Evolutionary conservation across 257 asterid species (phyloP).

Genomic region (Lantana camara): DNA sequence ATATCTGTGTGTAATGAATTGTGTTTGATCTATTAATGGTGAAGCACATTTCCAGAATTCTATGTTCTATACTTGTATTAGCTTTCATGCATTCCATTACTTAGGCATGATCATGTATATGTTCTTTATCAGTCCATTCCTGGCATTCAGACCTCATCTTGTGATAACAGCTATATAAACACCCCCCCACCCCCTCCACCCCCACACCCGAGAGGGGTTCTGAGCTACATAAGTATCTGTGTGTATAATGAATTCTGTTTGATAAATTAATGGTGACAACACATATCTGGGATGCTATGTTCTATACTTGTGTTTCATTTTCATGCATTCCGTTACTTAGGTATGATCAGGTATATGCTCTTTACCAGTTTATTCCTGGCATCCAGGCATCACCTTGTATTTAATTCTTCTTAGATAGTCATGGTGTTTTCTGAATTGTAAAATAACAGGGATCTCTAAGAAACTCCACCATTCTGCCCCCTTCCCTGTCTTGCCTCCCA

Average conservation of each 20-base stretch:
- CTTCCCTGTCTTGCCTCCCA: neutral
- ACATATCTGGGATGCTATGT: neutral
- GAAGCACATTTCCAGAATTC: no score
- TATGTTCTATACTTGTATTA: no score
- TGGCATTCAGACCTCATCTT: no score
- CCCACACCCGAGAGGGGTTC: no score
- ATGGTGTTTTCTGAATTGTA: neutral
- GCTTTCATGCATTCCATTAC: no score
- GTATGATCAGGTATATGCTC: neutral
- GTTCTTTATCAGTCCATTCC: no score
- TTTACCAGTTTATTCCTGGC: neutral
- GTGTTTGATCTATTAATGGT: no score
- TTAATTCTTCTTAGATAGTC: neutral
- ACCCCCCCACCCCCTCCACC: no score
- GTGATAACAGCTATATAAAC: no score
- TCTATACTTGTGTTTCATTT: neutral
- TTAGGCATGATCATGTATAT: no score
- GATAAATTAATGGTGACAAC: neutral
- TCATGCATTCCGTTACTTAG: neutral
- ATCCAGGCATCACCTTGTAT: slow-evolving; percentile 4
- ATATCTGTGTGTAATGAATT: neutral
- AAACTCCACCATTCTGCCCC: neutral
- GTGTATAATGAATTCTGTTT: neutral
- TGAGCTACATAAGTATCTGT: no score
- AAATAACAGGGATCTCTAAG: neutral